A percentile compares a stretch with the other conserved stretches of the same genome.
Conservation (phyloP, 331 rosid genomes). For the Pyracantha coccinea region DNA sequence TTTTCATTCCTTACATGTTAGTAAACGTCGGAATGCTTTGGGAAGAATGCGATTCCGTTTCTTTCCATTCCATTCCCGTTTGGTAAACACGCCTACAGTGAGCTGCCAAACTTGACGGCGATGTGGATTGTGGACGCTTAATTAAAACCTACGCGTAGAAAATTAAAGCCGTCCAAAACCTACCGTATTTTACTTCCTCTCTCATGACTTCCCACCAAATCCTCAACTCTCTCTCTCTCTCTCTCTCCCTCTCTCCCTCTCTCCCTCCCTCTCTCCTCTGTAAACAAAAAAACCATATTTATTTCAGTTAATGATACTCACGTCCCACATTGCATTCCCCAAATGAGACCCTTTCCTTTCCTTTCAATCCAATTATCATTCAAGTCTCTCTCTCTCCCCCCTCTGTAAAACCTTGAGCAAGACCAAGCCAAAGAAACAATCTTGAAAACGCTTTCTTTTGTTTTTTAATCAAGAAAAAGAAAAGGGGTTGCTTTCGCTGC, state of each 20-base stretch:
- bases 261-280: neutral
- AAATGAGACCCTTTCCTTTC: conserved; percentile 31
- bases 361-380: conserved; percentile 6
- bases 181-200: neutral
- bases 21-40: too few relatives aligned
- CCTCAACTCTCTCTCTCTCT: neutral
- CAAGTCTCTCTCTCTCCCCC: conserved; percentile 20
- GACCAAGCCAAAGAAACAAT: conserved; percentile 1
- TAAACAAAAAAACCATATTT: neutral
- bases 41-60: too few relatives aligned
- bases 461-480: neutral
- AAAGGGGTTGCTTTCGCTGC: conserved; percentile 30
- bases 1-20: too few relatives aligned
- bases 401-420: neutral
- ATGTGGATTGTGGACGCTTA: too few relatives aligned
- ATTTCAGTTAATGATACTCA: conserved; percentile 59
- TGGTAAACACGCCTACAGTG: too few relatives aligned
- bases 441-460: neutral
- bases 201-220: too few relatives aligned
- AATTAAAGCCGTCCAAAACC: neutral
- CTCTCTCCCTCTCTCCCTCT: neutral
- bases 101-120: too few relatives aligned
- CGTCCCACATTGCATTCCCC: conserved; percentile 36
- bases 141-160: too few relatives aligned
- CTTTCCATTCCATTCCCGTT: too few relatives aligned